phyloP scores from a whole-genome alignment of 129 eudicot species.

The Ambrosia artemisiifolia region DNA sequence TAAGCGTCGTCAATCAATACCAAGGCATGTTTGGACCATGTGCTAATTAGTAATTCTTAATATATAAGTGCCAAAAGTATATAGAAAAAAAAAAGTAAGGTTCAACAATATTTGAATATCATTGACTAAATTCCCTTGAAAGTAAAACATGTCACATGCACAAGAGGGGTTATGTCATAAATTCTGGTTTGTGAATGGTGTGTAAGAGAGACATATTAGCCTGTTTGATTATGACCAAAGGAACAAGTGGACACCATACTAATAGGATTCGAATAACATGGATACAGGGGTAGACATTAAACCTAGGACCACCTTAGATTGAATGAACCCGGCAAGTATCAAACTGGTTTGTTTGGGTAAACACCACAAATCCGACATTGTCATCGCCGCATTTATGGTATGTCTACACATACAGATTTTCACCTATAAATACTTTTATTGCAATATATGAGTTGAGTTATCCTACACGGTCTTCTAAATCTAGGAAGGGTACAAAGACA shows the following conservation, averaged over 20 bases:
- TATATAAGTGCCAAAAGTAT: no score
- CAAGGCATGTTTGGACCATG: no score
- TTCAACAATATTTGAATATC: not conserved
- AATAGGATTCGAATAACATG: slow-evolving; percentile 6
- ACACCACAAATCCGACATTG: slow-evolving; percentile 9
- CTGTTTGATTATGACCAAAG: slow-evolving; percentile 31
- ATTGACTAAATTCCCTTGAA: not conserved
- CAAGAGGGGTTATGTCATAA: slow-evolving; percentile 16
- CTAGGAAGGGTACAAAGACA: no score
- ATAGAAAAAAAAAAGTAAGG: not conserved
- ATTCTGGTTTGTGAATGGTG: slow-evolving; percentile 8
- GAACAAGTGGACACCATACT: slow-evolving; percentile 33
- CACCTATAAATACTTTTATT: not conserved
- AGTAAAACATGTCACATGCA: slow-evolving; percentile 6
- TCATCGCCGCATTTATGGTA: not conserved
- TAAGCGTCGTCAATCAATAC: no score
- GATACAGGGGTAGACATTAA: slow-evolving; percentile 27
- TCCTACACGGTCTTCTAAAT: no score
- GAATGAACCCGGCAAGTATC: not conserved
- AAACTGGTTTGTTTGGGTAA: not conserved
- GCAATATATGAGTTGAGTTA: not conserved
- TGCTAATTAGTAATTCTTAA: no score
- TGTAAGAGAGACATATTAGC: slow-evolving; percentile 20
- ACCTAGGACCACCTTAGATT: slow-evolving; percentile 25
- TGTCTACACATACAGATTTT: not conserved